These are phyloP conservation scores for Papiliotrema fonsecae DNA, from an alignment of 1,284 basidiomycete species.

Conservation along the genomic window DNA sequence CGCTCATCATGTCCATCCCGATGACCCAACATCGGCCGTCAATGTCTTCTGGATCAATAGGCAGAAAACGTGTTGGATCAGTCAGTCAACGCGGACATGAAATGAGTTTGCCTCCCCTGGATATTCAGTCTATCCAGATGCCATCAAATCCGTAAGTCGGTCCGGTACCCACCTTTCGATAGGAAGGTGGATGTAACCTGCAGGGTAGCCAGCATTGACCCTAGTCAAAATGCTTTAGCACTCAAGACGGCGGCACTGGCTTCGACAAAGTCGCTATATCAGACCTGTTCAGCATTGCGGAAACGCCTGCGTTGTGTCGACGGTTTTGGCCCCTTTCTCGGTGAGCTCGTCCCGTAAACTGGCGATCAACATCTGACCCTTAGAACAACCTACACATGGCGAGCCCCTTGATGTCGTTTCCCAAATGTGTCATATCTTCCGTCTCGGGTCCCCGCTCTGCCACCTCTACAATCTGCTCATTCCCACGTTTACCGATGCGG, in stretches of 20 bases:
- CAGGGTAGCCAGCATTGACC: conserved; percentile 3
- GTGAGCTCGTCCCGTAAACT: conserved; percentile 31
- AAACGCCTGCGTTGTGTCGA: conserved; percentile 40
- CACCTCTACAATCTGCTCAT: conserved; percentile 91
- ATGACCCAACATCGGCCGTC: conserved; percentile 1
- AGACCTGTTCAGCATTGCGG: conserved; percentile 41
- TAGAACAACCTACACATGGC: conserved; percentile 40
- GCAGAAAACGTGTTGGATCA: conserved; percentile 42
- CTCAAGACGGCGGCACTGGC: conserved; percentile 47
- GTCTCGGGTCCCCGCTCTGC: conserved; percentile 87
- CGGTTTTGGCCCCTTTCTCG: conserved; percentile 43
- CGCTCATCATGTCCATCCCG: background rate
- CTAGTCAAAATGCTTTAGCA: conserved; percentile 45
- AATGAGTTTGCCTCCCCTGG: conserved; percentile 33
- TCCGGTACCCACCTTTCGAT: too few relatives aligned
- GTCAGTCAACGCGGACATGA: conserved; percentile 38
- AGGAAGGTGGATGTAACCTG: background rate
- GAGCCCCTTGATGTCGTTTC: conserved; percentile 60
- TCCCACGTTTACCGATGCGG: conserved; percentile 54
- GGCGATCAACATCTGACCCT: background rate
- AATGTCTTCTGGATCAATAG: conserved; percentile 38
- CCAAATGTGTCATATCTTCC: conserved; percentile 89
- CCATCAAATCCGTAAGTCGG: conserved; percentile 43
- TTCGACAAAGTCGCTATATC: conserved; percentile 43
- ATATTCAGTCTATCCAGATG: conserved; percentile 46